Evolutionary conservation across 768 basidiomycete genomes (phyloP).

Genomic region (Boletus pseudopeckii): DNA sequence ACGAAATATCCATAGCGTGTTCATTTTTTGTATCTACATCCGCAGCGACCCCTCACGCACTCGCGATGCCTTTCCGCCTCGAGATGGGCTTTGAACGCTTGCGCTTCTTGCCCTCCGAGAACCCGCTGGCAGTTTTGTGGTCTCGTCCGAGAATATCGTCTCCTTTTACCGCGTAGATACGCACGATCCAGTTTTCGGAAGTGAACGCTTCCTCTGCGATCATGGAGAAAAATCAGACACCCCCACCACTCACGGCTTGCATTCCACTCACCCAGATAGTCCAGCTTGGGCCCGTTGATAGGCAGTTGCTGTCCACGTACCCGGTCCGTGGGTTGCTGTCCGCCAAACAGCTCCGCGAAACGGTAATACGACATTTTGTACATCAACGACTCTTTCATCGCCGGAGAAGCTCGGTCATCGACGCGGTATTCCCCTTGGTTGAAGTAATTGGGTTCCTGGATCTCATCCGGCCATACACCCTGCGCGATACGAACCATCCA

Average conservation of each 20-base stretch:
- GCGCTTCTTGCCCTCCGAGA: conserved; percentile 83
- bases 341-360: conserved; percentile 88
- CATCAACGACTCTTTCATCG: conserved; percentile 97
- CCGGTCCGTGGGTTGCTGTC: conserved; percentile 69
- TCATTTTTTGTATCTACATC: background rate
- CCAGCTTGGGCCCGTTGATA: conserved; percentile 69
- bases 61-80: conserved; percentile 48
- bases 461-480: conserved; percentile 97
- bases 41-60: conserved; percentile 7
- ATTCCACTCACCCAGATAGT: conserved; percentile 71
- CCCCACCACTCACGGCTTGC: background rate
- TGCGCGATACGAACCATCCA: conserved; percentile 98
- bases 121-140: conserved; percentile 82
- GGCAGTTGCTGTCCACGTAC: conserved; percentile 89
- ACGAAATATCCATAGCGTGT: background rate
- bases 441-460: conserved; percentile 94
- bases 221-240: conserved; percentile 1
- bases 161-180: conserved; percentile 94
- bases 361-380: conserved; percentile 99
- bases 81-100: conserved; percentile 71
- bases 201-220: conserved; percentile 92
- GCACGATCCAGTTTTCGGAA: conserved; percentile 99
- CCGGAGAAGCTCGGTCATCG: conserved; percentile 75
- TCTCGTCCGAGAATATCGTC: conserved; percentile 91
- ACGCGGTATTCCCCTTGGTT: conserved; percentile 92